Percentiles rank a stretch among this genome's conserved stretches.
Evolutionary conservation across 129 eudicot genomes (phyloP).

Genomic region (sunflower (Helianthus annuus)): HanXRQr2.0-SUNRISE NC_035447.2:41091281-41091780

Average conservation of each 20-base stretch:
- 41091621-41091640: not conserved
- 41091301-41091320: too few relatives aligned
- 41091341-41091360: too few relatives aligned
- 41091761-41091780: constrained; percentile 7
- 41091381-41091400: too few relatives aligned
- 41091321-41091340: too few relatives aligned
- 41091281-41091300: too few relatives aligned
- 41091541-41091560: not conserved
- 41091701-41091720: not conserved
- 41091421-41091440: not conserved
- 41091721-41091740: not conserved
- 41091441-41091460: not conserved
- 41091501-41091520: not conserved
- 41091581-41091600: not conserved
- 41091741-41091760: not conserved
- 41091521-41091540: not conserved
- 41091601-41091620: constrained; percentile 7
- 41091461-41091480: too few relatives aligned
- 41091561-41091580: constrained; percentile 3
- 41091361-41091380: too few relatives aligned
- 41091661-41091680: not conserved
- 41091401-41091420: not conserved
- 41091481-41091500: too few relatives aligned
- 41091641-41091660: not conserved
- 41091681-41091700: not conserved